Percentiles rank a stretch among this genome's conserved stretches.
These are phyloP conservation scores for Gastrolobium bilobum DNA, from an alignment of 306 rosid species.

Conservation along the genomic window DNA sequence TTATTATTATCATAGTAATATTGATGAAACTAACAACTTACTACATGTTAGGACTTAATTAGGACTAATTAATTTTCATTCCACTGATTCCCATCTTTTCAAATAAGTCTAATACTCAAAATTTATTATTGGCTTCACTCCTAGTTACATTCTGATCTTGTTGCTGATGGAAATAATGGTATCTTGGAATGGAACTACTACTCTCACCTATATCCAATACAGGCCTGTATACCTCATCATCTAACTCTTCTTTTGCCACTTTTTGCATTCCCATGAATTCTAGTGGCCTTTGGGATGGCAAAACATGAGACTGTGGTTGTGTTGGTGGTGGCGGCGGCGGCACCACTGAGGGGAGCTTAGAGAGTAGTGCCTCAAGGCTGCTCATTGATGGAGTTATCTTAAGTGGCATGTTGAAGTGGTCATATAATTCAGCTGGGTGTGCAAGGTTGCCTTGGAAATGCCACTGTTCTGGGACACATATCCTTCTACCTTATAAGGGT, in stretches of 20 bases:
- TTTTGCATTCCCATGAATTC: constrained; percentile 68
- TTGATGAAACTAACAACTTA: constrained; percentile 3
- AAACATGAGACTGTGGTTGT: constrained; percentile 44
- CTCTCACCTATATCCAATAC: constrained; percentile 70
- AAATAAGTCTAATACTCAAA: constrained; percentile 43
- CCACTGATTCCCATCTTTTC: constrained; percentile 31
- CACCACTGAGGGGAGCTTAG: constrained; percentile 77
- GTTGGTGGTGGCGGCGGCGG: constrained; percentile 50
- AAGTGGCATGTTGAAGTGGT: constrained; percentile 57
- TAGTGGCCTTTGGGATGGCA: constrained; percentile 54
- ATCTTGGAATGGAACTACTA: constrained; percentile 64
- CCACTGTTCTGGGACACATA: constrained; percentile 65
- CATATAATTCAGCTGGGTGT: constrained; percentile 56
- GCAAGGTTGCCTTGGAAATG: constrained; percentile 65
- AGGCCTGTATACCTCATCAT: constrained; percentile 66
- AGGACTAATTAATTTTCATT: constrained; percentile 30
- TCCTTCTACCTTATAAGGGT: constrained; percentile 60
- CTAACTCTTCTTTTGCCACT: constrained; percentile 71
- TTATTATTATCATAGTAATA: not conserved
- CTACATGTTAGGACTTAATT: constrained; percentile 42
- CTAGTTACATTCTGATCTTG: constrained; percentile 56
- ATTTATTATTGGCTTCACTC: constrained; percentile 54
- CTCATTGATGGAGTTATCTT: constrained; percentile 79
- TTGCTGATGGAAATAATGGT: constrained; percentile 60
- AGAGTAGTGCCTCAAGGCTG: constrained; percentile 77